Conservation (phyloP, 345 rosid genomes). For the Heritiera littoralis region DNA sequence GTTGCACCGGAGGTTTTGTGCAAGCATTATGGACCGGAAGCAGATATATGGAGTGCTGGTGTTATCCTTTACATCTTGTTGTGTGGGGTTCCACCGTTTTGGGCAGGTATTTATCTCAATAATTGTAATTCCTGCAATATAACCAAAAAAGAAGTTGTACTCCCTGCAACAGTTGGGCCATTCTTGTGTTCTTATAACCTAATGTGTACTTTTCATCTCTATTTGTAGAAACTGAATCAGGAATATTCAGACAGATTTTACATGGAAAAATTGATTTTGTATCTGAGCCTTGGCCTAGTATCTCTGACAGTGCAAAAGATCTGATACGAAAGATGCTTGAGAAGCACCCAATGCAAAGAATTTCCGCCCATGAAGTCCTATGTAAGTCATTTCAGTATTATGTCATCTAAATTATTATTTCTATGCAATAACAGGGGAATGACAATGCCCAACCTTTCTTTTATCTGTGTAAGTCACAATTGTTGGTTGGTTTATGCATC, state of each 20-base stretch:
- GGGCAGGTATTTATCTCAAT: conserved; percentile 63
- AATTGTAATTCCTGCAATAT: neutral
- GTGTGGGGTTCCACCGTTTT: conserved; percentile 95
- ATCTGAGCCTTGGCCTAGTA: conserved; percentile 94
- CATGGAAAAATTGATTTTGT: conserved; percentile 79
- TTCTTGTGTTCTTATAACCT: neutral
- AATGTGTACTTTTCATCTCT: conserved; percentile 1
- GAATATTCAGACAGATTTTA: conserved; percentile 91
- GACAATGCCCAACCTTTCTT: neutral
- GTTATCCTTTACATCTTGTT: conserved; percentile 94
- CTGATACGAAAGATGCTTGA: conserved; percentile 84
- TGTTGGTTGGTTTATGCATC: conserved; percentile 24
- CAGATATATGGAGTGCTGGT: conserved; percentile 96
- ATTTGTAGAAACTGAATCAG: conserved; percentile 84
- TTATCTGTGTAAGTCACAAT: neutral
- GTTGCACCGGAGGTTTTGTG: conserved; percentile 97
- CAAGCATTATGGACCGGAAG: conserved; percentile 85
- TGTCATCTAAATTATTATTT: neutral
- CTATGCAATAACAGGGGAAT: neutral
- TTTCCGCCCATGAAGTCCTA: conserved; percentile 85
- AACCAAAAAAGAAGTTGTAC: neutral
- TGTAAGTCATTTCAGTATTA: conserved; percentile 51
- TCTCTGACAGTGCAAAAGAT: conserved; percentile 92
- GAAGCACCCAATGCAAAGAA: conserved; percentile 76
- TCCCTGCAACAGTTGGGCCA: neutral